These are phyloP conservation scores for Clavulina sp. DNA, from an alignment of 768 basidiomycete genomes.

Conservation along the genomic window DNA sequence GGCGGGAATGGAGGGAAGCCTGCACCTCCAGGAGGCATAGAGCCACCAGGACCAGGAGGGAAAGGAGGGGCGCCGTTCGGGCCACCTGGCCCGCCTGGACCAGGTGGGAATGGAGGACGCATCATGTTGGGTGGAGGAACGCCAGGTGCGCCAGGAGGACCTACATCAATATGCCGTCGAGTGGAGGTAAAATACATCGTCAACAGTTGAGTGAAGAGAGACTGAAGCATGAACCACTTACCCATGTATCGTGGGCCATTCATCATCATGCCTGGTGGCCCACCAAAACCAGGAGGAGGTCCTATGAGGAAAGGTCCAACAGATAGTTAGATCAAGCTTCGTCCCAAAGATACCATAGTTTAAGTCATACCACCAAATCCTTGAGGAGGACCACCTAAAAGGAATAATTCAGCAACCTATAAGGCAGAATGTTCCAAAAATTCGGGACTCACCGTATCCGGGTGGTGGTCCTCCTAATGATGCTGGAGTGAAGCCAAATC, in stretches of 20 bases:
- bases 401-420: slow-evolving; percentile 19
- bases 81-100: too few relatives aligned
- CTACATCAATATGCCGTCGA: neutral
- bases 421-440: slow-evolving; percentile 17
- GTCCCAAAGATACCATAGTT: neutral
- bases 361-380: slow-evolving; percentile 14
- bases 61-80: too few relatives aligned
- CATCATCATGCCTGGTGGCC: slow-evolving; percentile 13
- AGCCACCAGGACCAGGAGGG: neutral
- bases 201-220: neutral
- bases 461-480: slow-evolving; percentile 36
- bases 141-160: neutral
- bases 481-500: slow-evolving; percentile 73
- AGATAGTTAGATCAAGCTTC: neutral
- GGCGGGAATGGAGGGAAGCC: slow-evolving; percentile 59
- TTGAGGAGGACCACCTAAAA: slow-evolving; percentile 23
- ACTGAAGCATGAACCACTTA: neutral
- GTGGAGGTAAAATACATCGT: neutral
- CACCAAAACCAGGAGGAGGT: slow-evolving; percentile 15
- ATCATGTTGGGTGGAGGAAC: slow-evolving; percentile 17
- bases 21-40: slow-evolving; percentile 30
- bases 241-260: neutral
- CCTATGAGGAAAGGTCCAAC: slow-evolving; percentile 57
- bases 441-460: slow-evolving; percentile 1
- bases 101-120: slow-evolving; percentile 10